Base-by-base conservation (phyloP, 208 protist species). In the Lotmaria passim region DNA sequence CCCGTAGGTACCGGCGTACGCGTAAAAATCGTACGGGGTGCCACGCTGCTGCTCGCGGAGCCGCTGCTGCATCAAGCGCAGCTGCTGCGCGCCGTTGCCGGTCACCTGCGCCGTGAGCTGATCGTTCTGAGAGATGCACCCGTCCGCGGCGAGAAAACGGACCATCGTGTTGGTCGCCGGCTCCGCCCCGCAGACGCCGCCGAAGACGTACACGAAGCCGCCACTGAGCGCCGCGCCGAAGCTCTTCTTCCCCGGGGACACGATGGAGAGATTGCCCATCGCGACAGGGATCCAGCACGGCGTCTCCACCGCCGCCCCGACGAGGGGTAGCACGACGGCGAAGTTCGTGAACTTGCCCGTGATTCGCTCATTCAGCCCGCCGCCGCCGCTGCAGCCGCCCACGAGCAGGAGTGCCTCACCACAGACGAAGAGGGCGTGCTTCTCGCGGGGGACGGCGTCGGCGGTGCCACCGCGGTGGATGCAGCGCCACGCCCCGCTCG, bases 121-220 rank as follows among this genome's bases (percentile, higher is more conserved):
- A 15, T 79, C 81, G 59, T 85, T 77, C 38, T 66, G 72, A 1
- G 78, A 78, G 60, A 87, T 76, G 73, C 89, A 91, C 11, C 89
- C 86, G 66, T 95, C 89, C 7, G 86, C 83, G n/a, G 86, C 86
- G 47, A 95, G 81, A 78, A 92, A 91, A 30, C 86, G 86, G 2
- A 93, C 73, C 78, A 89, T 83, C 47, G 79, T 75, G 67, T 93
- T 95, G 12, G 82, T 90, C 51, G 82, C 83, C 30, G 85, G 78
- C 66, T 90, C 89, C 11, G 77, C 70, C 0, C 85, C 85, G 66
- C 79, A 78, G 36, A 89, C 73, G 44, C 89, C 89, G 17, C 89
- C 89, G 63, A 95, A 95, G 17, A 91, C 72, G 69, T 93, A 91
- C n/a, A 93, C 81, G 70, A 95, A 95, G 26, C 89, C 89, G 17